phyloP scores from a whole-genome alignment of 2,329 filamentous ascomycete species.

The Chaetomium sp. region DNA sequence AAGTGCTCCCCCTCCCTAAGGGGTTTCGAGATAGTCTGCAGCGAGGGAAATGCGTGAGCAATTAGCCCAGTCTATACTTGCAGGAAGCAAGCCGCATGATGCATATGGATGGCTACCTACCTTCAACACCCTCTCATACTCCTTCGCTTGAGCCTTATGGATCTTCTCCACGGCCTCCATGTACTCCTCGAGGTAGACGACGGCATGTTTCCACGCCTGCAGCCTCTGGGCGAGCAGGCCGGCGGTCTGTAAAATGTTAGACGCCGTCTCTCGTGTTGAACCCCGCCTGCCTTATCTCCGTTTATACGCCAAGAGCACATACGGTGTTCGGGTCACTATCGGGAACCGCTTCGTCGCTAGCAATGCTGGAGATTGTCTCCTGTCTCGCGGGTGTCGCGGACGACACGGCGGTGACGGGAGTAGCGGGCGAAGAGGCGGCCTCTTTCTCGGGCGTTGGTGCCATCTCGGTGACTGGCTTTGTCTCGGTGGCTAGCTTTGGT shows the following conservation, averaged over 20 bases:
- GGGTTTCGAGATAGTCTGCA: constrained; percentile 73
- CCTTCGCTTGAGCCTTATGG: constrained; percentile 78
- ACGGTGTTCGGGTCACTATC: constrained; percentile 54
- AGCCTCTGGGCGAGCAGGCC: constrained; percentile 79
- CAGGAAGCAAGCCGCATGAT: background rate
- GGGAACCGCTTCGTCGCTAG: constrained; percentile 53
- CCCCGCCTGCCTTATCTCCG: background rate
- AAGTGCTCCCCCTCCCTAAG: constrained; percentile 90
- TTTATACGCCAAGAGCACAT: constrained; percentile 29
- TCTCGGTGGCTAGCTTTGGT: constrained; percentile 13
- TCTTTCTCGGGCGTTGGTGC: too few relatives aligned
- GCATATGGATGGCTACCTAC: constrained; percentile 30
- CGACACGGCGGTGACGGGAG: too few relatives aligned
- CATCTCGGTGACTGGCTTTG: background rate
- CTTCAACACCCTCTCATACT: constrained; percentile 93
- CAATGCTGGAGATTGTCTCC: constrained; percentile 38
- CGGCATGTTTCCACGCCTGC: constrained; percentile 93
- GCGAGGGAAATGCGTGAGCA: background rate
- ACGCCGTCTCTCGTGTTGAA: background rate
- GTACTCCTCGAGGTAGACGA: constrained; percentile 87
- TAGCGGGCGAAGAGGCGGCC: too few relatives aligned
- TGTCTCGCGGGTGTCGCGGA: constrained; percentile 39
- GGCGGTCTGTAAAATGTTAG: constrained; percentile 50
- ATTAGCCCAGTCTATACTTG: too few relatives aligned
- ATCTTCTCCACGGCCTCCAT: constrained; percentile 78